phyloP scores from a whole-genome alignment of 2,329 filamentous ascomycete species.

The Ascochyta pisi region DNA sequence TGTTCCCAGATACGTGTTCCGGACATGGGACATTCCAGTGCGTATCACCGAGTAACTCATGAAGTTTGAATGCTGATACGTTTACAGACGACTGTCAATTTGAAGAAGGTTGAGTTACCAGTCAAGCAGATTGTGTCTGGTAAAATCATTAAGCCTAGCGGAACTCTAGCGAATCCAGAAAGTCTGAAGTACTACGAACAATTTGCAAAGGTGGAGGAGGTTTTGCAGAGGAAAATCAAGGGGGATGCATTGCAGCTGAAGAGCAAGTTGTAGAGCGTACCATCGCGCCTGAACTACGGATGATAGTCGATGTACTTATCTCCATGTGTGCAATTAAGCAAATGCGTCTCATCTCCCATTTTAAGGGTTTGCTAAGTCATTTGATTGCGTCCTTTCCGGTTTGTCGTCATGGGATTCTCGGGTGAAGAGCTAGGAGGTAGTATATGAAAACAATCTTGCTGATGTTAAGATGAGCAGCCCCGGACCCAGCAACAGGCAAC shows the following conservation, averaged over 20 bases:
- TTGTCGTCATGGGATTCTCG: no score
- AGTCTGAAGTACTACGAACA: conserved; percentile 80
- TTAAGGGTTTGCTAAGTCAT: no score
- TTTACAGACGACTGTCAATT: conserved; percentile 75
- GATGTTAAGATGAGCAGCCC: no score
- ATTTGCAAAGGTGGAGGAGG: conserved; percentile 74
- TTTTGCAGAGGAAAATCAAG: conserved; percentile 45
- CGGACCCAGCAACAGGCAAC: no score
- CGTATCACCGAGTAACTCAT: conserved; percentile 43
- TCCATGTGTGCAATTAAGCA: no score
- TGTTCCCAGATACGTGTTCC: conserved; percentile 79
- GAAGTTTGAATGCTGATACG: not conserved
- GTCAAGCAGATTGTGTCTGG: conserved; percentile 86
- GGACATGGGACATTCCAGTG: conserved; percentile 81
- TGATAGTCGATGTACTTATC: not conserved
- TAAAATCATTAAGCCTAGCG: conserved; percentile 74
- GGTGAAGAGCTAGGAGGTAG: no score
- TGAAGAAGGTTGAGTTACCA: conserved; percentile 85
- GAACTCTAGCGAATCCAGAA: conserved; percentile 77
- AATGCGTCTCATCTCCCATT: no score
- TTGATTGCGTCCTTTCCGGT: no score
- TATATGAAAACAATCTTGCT: no score
- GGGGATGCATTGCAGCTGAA: conserved; percentile 22
- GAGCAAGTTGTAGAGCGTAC: conserved; percentile 34
- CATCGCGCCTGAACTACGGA: no score